Conservation (phyloP, 768 basidiomycete species). For the Mycena vulgaris region DNA sequence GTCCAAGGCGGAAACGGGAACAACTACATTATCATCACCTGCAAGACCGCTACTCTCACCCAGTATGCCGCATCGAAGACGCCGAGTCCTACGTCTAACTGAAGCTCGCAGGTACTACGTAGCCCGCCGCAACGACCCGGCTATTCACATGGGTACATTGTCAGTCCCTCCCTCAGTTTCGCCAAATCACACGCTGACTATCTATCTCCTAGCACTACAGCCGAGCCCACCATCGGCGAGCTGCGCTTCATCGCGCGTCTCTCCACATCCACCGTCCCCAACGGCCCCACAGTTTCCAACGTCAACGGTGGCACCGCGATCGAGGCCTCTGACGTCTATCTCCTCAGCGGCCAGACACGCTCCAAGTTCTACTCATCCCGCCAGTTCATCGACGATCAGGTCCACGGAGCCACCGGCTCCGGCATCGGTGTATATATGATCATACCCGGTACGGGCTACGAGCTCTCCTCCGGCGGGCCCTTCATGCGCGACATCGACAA, state of each 20-base stretch:
- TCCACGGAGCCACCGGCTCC: slow-evolving; percentile 52
- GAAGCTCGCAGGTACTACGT: slow-evolving; percentile 44
- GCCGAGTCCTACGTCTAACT: slow-evolving; percentile 20
- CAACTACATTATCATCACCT: slow-evolving; percentile 57
- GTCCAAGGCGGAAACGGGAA: slow-evolving; percentile 47
- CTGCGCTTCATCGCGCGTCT: slow-evolving; percentile 57
- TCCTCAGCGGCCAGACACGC: slow-evolving; percentile 48
- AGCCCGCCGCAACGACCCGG: slow-evolving; percentile 52
- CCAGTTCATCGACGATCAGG: slow-evolving; percentile 52
- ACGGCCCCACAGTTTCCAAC: slow-evolving; percentile 46
- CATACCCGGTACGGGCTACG: slow-evolving; percentile 52
- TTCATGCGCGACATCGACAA: slow-evolving; percentile 56
- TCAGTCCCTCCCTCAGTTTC: slow-evolving; percentile 24
- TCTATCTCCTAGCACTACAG: slow-evolving; percentile 44
- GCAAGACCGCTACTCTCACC: slow-evolving; percentile 50
- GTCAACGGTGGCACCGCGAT: slow-evolving; percentile 53
- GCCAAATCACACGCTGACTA: background rate
- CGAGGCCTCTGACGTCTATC: slow-evolving; percentile 55
- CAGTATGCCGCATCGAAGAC: slow-evolving; percentile 45
- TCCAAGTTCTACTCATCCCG: slow-evolving; percentile 44
- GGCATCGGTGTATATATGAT: slow-evolving; percentile 50
- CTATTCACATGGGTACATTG: slow-evolving; percentile 58
- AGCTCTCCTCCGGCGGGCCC: slow-evolving; percentile 48
- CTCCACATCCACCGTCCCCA: slow-evolving; percentile 44
- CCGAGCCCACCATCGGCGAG: slow-evolving; percentile 55